Evolutionary conservation across 2,329 filamentous ascomycete species (phyloP).

Genomic region (Pestalotiopsis sp.): DNA sequence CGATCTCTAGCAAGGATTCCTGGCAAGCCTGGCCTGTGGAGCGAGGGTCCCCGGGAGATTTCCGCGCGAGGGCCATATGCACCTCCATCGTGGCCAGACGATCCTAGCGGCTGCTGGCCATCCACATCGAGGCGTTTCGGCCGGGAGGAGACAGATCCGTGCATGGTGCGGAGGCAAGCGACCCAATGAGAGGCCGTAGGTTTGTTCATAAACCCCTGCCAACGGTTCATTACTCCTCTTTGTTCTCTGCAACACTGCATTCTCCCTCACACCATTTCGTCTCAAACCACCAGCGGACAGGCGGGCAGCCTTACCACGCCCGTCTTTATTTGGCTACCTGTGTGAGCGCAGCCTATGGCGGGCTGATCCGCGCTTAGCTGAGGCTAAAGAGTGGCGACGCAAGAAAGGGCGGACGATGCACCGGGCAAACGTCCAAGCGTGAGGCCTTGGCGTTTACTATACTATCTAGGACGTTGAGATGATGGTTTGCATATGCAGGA

Average conservation of each 20-base stretch:
- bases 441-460: neutral
- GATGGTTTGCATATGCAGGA: conserved; percentile 7
- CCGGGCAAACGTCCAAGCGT: neutral
- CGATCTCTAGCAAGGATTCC: neutral
- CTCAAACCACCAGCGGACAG: neutral
- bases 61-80: neutral
- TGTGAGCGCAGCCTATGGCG: neutral
- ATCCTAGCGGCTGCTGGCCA: conserved; percentile 5
- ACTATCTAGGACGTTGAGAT: neutral
- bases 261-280: neutral
- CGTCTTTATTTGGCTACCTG: neutral
- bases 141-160: conserved; percentile 1
- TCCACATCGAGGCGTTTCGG: conserved; percentile 1
- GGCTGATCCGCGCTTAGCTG: conserved; percentile 5
- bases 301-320: neutral
- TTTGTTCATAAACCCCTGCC: neutral
- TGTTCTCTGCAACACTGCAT: neutral
- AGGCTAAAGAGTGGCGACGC: neutral
- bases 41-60: neutral
- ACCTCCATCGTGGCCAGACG: neutral
- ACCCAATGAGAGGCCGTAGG: neutral
- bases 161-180: neutral
- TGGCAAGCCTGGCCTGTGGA: neutral
- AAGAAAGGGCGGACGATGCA: neutral
- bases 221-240: neutral